Evolutionary conservation across 768 basidiomycete genomes (phyloP).

Genomic region (Saitozyma sp.): DNA sequence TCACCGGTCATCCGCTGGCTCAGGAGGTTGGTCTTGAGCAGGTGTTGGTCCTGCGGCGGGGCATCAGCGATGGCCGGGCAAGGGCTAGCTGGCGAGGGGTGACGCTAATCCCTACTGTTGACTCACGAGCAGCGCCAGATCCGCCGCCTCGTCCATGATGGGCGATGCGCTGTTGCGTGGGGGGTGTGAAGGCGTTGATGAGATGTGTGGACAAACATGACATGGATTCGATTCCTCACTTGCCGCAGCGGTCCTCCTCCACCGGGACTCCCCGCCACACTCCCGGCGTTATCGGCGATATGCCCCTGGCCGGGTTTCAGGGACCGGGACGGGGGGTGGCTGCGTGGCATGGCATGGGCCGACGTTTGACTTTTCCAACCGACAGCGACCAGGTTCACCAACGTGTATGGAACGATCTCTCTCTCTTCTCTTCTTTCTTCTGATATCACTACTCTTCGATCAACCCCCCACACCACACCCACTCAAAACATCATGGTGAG

Average conservation of each 20-base stretch:
- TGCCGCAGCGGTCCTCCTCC: background rate
- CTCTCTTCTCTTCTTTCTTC: background rate
- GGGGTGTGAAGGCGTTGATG: too few relatives aligned
- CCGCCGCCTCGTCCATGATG: conserved; percentile 50
- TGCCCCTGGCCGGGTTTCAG: background rate
- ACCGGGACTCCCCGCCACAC: background rate
- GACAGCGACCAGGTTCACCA: background rate
- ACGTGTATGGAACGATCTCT: background rate
- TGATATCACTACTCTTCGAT: background rate
- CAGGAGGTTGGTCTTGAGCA: conserved; percentile 49
- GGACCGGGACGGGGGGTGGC: too few relatives aligned
- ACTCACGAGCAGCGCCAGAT: conserved; percentile 43
- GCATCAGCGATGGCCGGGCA: background rate
- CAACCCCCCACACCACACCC: background rate
- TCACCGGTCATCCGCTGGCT: conserved; percentile 49
- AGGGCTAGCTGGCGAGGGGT: background rate
- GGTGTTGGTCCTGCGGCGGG: conserved; percentile 44
- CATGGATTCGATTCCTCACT: too few relatives aligned
- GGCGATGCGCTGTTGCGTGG: background rate
- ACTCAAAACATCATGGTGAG: background rate
- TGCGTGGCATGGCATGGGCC: background rate
- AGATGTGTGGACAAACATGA: too few relatives aligned
- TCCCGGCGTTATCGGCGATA: background rate
- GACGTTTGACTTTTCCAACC: background rate
- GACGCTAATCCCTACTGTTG: background rate